A percentile compares a stretch with the other conserved stretches of the same genome.
Conservation (phyloP, 163 green algal species). For the Picocystis sp. region DNA sequence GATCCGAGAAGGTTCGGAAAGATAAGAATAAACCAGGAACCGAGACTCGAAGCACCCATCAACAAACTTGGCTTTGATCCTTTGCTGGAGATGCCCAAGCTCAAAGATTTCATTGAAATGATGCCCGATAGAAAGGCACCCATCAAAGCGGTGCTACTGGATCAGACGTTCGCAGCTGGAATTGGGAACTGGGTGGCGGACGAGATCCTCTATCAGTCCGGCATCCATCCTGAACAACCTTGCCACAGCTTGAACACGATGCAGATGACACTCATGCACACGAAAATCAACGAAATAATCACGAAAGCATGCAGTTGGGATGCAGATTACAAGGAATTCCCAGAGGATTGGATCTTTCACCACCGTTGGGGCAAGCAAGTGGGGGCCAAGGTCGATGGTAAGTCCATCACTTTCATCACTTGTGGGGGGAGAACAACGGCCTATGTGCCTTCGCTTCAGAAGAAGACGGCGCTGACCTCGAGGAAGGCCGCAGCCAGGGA, state of each 20-base stretch:
- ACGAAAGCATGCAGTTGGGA: constrained; percentile 6
- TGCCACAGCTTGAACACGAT: constrained; percentile 4
- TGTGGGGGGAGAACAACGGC: constrained; percentile 14
- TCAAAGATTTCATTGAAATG: constrained; percentile 1
- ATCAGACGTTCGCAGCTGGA: constrained; percentile 16
- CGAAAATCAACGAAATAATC: constrained; percentile 10
- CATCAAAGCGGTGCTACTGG: constrained; percentile 19
- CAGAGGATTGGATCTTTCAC: constrained; percentile 23
- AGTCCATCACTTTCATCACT: constrained; percentile 12
- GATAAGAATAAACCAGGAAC: constrained; percentile 5
- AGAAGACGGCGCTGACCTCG: constrained; percentile 4
- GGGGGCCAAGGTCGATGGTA: constrained; percentile 5
- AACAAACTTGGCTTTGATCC: constrained; percentile 17
- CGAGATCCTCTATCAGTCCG: constrained; percentile 18
- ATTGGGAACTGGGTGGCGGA: constrained; percentile 25
- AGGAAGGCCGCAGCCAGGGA: no score
- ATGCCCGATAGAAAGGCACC: constrained; percentile 1
- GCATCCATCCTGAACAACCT: constrained; percentile 13
- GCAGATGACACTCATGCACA: constrained; percentile 6
- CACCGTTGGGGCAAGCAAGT: constrained; percentile 17
- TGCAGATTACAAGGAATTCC: constrained; percentile 14
- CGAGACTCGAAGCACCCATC: constrained; percentile 4
- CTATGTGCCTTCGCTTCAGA: constrained; percentile 14
- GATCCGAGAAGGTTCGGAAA: constrained; percentile 14
- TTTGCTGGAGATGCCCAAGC: constrained; percentile 1